Base-by-base conservation (phyloP, 1,284 basidiomycete genomes). In the Stereum hirsutum region DNA sequence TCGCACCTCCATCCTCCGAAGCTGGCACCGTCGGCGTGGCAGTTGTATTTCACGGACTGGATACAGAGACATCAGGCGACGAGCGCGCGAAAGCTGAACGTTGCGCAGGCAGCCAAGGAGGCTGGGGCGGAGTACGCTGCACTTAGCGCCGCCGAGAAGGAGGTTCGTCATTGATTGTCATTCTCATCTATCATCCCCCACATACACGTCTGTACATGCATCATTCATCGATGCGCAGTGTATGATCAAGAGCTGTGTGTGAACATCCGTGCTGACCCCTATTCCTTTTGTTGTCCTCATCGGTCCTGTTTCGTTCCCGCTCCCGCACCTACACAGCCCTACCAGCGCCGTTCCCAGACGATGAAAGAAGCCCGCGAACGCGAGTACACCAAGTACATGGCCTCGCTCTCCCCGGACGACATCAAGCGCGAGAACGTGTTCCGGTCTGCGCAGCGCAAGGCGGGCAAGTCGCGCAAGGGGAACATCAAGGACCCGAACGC, bases 401-500 rank as follows among this genome's bases (percentile, higher is more conserved):
- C 81, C 39, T 88, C 84, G 4, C 74, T 97, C 39, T 94, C 91
- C 2, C 94, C 94, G 10, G 89, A 94, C 6, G 93, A 96, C 60
- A 94, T 97, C 69, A 88, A 90, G 58, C 82, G 81, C 56, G 93
- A 96, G 75, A 97, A 97, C 62, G 73, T 73, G 5, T 96, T 84
- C 68, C 82, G 93, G 36, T 81, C 93, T 28, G 89, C 89, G 33
- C 92, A 95, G 65, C 81, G 93, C 49, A 92, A 91, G 64, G 86
- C 90, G 15, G 94, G 93, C 56, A 92, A 93, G 64, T 92, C 88
- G 41, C 75, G 91, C 53, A 90, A 88, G 73, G 86, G 88, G 49
- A 96, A 97, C 62, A 85, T 97, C 64, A 95, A 95, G 69, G 92
- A 97, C 59, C 92, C 92, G 23, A 94, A 96, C 57, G 93, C 91